Evolutionary conservation across 148 eudicot species (phyloP), one percentile per base, ranked within the genome.

Genomic region (Rhododendron williamsianum): DNA sequence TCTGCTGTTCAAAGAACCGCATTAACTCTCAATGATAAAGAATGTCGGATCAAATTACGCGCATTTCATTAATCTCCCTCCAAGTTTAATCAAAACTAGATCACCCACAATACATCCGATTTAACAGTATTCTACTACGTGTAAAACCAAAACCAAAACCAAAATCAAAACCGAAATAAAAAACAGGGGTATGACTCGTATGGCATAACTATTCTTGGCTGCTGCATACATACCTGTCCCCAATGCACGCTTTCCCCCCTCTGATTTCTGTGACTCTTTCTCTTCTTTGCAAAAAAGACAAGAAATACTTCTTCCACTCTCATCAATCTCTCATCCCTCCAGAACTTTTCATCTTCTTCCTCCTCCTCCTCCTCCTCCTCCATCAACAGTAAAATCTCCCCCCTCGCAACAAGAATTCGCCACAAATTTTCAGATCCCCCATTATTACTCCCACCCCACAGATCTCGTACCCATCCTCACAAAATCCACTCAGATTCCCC

Each of bases 161-260:
- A 41, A 5, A 36, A 36, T 4, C 36, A 1, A 35, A 35, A 35
- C 36, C 36, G 0, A 35, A 30, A 30, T 30, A 30, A 35, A 35
- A 35, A 9, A 36, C 27, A 78, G 11, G 1, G 49, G 49, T 45
- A 71, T 30, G 21, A 76, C 19, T 13, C 33, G 15, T 49, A 49
- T 12, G 13, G 52, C 52, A 49, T 49, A 33, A 15, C 18, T 4
- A 19, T 21, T 35, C 51, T 82, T 30, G 52, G 33, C 81, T 27
- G 33, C 81, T 27, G 73, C 11, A 71, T 43, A 35, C 33, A 52
- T 49, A 52, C 83, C 87, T 89, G 88, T 83, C 90, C 86, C 41
- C 83, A 65, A 16, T 84, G 83, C 86, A 67, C 76, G 80, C 82
- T 77, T 23, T 13, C 79, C 74, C 49, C 3, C 76, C 33, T 69